Evolutionary conservation across 495 filamentous ascomycete species (phyloP), one percentile per base, ranked within the genome.

Genomic region (Alectoria sarmentosa): DNA sequence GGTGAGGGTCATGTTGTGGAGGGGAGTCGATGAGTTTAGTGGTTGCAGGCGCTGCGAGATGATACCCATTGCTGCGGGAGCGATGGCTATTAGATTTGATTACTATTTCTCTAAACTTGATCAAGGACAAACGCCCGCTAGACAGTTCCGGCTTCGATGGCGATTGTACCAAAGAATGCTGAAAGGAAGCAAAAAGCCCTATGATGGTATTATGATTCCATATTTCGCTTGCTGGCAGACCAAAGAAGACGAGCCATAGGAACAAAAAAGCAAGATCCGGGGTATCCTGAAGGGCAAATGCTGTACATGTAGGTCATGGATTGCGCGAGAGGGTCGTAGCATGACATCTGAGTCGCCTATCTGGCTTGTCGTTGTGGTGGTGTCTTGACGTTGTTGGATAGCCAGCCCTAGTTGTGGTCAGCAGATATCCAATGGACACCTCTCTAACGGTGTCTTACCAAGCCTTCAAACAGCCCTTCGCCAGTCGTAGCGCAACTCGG

Each of bases 401-500:
- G 85, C 92, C 92, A 96, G 39, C 85, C 87, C 87, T 89, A 66
- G 65, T 34, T 8, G 1, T 15, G 1, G 34, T 37, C 36, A 37
- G n/a, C n/a, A n/a, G n/a, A n/a, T n/a, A n/a, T n/a, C n/a, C n/a
- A n/a, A n/a, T n/a, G n/a, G n/a, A n/a, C n/a, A n/a, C n/a, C n/a
- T n/a, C n/a, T n/a, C n/a, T n/a, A n/a, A n/a, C n/a, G n/a, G n/a
- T n/a, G n/a, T n/a, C 83, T 77, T 80, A 90, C 88, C 73, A 98
- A 79, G 52, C 95, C 94, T 78, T 98, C 92, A 68, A 95, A 89
- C 66, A 98, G 85, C 70, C 94, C 95, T 68, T 94, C 94, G 38
- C 92, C 93, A 32, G 90, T 91, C 42, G 90, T 96, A 55, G 94
- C 94, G 70, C 93, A 92, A 77, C 91, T 96, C 42, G 95, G 95